A percentile compares a stretch with the other conserved stretches of the same genome.
Evolutionary conservation across 768 basidiomycete genomes (phyloP).

Genomic region (Rhizopogon vesiculosus): DNA sequence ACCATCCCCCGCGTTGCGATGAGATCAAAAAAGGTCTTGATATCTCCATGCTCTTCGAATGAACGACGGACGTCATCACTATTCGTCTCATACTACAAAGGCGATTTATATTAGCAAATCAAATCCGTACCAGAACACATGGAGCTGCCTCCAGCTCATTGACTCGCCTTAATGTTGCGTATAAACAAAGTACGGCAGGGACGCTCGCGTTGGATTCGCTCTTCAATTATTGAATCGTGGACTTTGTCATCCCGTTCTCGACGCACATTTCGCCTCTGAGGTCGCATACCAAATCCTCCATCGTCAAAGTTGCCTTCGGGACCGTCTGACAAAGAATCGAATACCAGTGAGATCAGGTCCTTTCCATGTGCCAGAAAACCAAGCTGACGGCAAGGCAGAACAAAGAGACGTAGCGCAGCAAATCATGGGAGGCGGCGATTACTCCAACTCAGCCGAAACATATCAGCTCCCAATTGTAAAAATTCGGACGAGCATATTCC

Average conservation of each 20-base stretch:
- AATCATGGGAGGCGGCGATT: slow-evolving; percentile 1
- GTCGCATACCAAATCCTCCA: slow-evolving; percentile 39
- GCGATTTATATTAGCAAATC: slow-evolving; percentile 11
- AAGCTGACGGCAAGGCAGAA: slow-evolving; percentile 37
- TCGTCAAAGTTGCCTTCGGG: slow-evolving; percentile 54
- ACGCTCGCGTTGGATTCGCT: slow-evolving; percentile 88
- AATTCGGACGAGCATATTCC: slow-evolving; percentile 23
- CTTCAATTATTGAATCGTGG: slow-evolving; percentile 89
- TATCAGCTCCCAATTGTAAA: neutral
- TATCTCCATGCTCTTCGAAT: slow-evolving; percentile 93
- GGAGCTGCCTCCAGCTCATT: slow-evolving; percentile 9
- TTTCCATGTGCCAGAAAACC: slow-evolving; percentile 42
- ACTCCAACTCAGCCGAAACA: slow-evolving; percentile 2
- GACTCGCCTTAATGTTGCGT: slow-evolving; percentile 94
- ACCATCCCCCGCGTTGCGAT: slow-evolving; percentile 97
- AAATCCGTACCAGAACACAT: neutral
- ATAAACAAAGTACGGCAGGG: slow-evolving; percentile 96
- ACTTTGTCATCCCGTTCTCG: slow-evolving; percentile 86
- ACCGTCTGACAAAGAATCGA: slow-evolving; percentile 55
- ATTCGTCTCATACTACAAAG: slow-evolving; percentile 77
- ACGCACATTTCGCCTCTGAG: slow-evolving; percentile 45
- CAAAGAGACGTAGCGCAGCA: slow-evolving; percentile 41
- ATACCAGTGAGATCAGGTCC: slow-evolving; percentile 35
- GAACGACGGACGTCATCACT: slow-evolving; percentile 78
- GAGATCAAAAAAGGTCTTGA: slow-evolving; percentile 96